These are phyloP conservation scores for Suillus placidus DNA, from an alignment of 768 basidiomycete genomes.

Conservation along the genomic window DNA sequence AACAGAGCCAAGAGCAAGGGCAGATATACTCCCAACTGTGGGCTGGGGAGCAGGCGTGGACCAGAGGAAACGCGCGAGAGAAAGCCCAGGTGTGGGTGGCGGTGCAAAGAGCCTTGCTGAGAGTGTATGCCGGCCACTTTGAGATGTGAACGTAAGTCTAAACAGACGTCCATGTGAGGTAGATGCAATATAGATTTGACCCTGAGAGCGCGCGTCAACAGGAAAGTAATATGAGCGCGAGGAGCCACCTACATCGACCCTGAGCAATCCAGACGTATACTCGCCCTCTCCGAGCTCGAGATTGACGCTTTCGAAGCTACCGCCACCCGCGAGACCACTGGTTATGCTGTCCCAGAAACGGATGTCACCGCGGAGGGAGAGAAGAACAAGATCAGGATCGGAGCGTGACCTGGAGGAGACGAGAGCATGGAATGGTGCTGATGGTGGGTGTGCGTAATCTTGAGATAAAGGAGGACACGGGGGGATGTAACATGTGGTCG, in stretches of 20 bases:
- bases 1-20: slow-evolving; percentile 54
- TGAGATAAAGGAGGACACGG: slow-evolving; percentile 58
- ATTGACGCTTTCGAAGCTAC: slow-evolving; percentile 54
- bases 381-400: slow-evolving; percentile 86
- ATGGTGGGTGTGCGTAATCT: slow-evolving; percentile 46
- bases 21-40: slow-evolving; percentile 63
- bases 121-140: slow-evolving; percentile 69
- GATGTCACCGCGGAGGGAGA: slow-evolving; percentile 69
- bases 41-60: slow-evolving; percentile 44
- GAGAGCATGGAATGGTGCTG: slow-evolving; percentile 52
- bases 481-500: slow-evolving; percentile 83
- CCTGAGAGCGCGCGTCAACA: slow-evolving; percentile 36
- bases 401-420: slow-evolving; percentile 60
- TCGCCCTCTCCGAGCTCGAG: slow-evolving; percentile 52
- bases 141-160: slow-evolving; percentile 63
- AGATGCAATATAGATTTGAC: slow-evolving; percentile 68
- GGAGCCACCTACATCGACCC: slow-evolving; percentile 56
- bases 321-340: slow-evolving; percentile 80
- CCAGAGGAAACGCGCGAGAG: slow-evolving; percentile 47
- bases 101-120: slow-evolving; percentile 58
- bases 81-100: slow-evolving; percentile 49
- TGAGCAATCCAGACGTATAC: slow-evolving; percentile 64
- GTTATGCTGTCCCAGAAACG: slow-evolving; percentile 90
- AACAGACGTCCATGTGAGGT: slow-evolving; percentile 71
- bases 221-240: slow-evolving; percentile 13